Evolutionary conservation across 805 yeast genomes (phyloP), one percentile per base, ranked within the genome.

Genomic region (Myxozyma lipomycoides): DNA sequence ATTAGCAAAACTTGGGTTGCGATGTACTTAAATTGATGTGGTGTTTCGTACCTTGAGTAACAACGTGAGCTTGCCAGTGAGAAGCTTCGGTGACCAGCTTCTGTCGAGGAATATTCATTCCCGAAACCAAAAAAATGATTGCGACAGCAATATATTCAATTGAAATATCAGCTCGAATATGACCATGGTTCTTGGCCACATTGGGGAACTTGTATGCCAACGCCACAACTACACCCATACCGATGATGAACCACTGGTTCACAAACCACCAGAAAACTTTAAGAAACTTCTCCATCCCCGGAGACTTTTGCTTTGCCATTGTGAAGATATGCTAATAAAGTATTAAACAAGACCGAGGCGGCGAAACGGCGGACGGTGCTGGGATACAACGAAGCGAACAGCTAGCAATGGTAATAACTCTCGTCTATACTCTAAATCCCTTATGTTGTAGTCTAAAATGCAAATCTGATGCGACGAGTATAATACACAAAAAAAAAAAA

Each of bases 71-170:
- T 61, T 95, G 73, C 93, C 93, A 86, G 62, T 86, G 78, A 0
- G 75, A 70, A 69, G 83, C 72, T 66, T 86, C 86, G n/a, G 68
- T 70, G 64, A 80, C 48, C 43, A 89, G 70, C 25, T 78, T 78
- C 38, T 70, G 73, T 0, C 93, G 79, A 40, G 80, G 73, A 82
- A 88, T 88, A 26, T 87, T 79, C 24, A 88, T 67, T 0, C 96
- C 96, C 43, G 89, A 82, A 30, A 86, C 81, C 38, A 89, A 70
- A 70, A 89, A 88, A 52, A 89, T 89, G 40, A 86, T 70, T 0
- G 95, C 95, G 17, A 88, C 95, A 0, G 95, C 95, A 32, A 89
- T 87, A 64, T 88, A 89, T 10, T 83, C 84, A 30, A 89, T 85
- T 40, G 86, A 71, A 64, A 86, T 87, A 64, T 88, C 80, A 3